These are phyloP conservation scores for Aquilaria agallochum DNA, from an alignment of 441 rosid genomes.

Conservation along the genomic window DNA sequence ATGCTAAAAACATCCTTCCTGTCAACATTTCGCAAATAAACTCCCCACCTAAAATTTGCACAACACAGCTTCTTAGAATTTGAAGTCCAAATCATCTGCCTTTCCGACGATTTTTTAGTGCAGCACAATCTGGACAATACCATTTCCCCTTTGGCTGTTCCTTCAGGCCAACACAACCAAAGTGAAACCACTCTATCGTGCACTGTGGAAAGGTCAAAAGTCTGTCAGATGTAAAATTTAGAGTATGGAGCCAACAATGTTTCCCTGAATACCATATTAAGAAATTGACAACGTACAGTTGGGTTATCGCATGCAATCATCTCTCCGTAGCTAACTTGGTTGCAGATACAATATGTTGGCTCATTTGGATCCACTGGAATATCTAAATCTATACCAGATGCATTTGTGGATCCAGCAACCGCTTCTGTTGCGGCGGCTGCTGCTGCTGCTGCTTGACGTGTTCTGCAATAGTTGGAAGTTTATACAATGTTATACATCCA, in stretches of 20 bases:
- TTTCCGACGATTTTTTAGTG: constrained; percentile 63
- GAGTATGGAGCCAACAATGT: not conserved
- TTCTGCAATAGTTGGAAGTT: constrained; percentile 35
- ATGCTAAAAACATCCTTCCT: no score
- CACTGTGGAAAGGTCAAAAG: constrained; percentile 45
- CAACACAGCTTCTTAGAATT: not conserved
- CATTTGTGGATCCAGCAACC: constrained; percentile 46
- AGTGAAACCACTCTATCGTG: constrained; percentile 98
- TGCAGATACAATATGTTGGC: constrained; percentile 96
- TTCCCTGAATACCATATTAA: not conserved
- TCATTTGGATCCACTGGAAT: constrained; percentile 97
- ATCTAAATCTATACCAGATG: constrained; percentile 83
- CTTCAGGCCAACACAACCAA: constrained; percentile 86
- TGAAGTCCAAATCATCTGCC: constrained; percentile 30
- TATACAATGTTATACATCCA: constrained; percentile 2
- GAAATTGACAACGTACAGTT: constrained; percentile 35
- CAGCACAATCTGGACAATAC: constrained; percentile 83
- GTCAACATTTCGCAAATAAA: no score
- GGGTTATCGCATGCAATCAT: constrained; percentile 97
- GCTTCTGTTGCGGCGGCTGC: constrained; percentile 34
- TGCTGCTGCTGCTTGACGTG: constrained; percentile 47
- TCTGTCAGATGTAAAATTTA: constrained; percentile 16
- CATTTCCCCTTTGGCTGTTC: constrained; percentile 96
- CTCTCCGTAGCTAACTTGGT: constrained; percentile 97
- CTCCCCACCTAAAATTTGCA: not conserved